Conservation (phyloP, 2,329 filamentous ascomycete genomes). For the Penicillium paneum region DNA sequence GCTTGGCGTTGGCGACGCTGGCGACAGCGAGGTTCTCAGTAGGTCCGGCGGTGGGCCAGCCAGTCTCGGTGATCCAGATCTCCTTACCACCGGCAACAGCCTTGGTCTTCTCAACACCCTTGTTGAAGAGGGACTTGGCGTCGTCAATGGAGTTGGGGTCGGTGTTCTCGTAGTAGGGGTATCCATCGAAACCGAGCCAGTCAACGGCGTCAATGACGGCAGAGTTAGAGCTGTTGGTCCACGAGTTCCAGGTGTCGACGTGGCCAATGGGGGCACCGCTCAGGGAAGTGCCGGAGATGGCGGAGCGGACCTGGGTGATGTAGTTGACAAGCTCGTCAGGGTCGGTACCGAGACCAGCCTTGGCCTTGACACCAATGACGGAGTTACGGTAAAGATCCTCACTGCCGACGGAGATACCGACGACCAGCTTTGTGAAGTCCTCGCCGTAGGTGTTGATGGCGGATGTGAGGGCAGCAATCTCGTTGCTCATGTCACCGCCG, state of each 20-base stretch:
- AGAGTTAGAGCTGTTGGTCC: slow-evolving; percentile 68
- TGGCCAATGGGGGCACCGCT: slow-evolving; percentile 64
- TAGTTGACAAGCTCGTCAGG: slow-evolving; percentile 64
- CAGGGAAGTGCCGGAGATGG: slow-evolving; percentile 60
- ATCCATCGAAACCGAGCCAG: slow-evolving; percentile 80
- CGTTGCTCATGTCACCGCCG: slow-evolving; percentile 67
- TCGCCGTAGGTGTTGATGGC: slow-evolving; percentile 68
- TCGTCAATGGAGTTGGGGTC: slow-evolving; percentile 63
- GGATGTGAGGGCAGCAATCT: slow-evolving; percentile 67
- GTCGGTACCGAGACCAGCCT: slow-evolving; percentile 60
- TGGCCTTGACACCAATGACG: slow-evolving; percentile 62
- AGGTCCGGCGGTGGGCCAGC: slow-evolving; percentile 74
- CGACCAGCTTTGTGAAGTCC: slow-evolving; percentile 57
- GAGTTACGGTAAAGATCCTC: slow-evolving; percentile 84
- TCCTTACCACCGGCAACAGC: slow-evolving; percentile 62
- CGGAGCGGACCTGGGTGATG: slow-evolving; percentile 64
- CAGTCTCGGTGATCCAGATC: slow-evolving; percentile 85
- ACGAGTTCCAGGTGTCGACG: slow-evolving; percentile 85
- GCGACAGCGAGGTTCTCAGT: slow-evolving; percentile 62
- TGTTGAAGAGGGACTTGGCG: slow-evolving; percentile 65
- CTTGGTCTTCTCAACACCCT: slow-evolving; percentile 60
- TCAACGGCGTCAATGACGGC: slow-evolving; percentile 68
- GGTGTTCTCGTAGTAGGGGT: slow-evolving; percentile 76
- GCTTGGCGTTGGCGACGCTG: slow-evolving; percentile 65
- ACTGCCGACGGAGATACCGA: slow-evolving; percentile 79